Percentiles rank a stretch among this genome's conserved stretches.
Conservation (phyloP, 345 rosid species). For the Rhizophora apiculata region DNA sequence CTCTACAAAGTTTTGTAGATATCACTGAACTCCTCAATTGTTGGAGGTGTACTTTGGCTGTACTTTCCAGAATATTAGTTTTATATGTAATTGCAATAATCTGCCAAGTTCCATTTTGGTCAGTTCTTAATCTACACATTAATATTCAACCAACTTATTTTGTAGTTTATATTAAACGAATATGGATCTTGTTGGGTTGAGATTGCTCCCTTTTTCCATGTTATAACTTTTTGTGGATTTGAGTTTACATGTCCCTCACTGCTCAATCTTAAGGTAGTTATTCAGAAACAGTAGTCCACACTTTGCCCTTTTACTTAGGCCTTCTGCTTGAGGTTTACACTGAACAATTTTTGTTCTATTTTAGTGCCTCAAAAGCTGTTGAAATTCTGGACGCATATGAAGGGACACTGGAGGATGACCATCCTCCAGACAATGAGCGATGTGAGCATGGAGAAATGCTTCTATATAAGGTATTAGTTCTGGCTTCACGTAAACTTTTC, state of each 20-base stretch:
- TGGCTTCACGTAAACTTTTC: background rate
- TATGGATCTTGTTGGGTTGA: no score
- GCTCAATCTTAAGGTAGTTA: background rate
- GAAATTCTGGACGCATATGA: conserved; percentile 98
- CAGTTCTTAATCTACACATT: background rate
- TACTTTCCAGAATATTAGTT: background rate
- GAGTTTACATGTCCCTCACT: background rate
- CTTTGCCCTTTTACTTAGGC: background rate
- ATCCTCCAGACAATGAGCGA: conserved; percentile 96
- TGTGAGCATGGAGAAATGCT: conserved; percentile 98
- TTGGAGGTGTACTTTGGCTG: background rate
- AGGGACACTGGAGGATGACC: conserved; percentile 97
- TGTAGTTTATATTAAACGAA: background rate
- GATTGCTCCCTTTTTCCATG: background rate
- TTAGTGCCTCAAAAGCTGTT: conserved; percentile 89
- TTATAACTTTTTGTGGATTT: background rate
- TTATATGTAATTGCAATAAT: no score
- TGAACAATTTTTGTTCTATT: conserved; percentile 19
- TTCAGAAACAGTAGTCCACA: background rate
- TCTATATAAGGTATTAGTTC: conserved; percentile 70
- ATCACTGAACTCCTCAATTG: no score
- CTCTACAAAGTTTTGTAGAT: background rate
- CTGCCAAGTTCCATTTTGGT: no score
- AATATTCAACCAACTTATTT: background rate
- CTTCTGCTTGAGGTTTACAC: background rate